Base-by-base conservation (phyloP, 1,284 basidiomycete genomes). In the Cutaneotrichosporon sp. region DNA sequence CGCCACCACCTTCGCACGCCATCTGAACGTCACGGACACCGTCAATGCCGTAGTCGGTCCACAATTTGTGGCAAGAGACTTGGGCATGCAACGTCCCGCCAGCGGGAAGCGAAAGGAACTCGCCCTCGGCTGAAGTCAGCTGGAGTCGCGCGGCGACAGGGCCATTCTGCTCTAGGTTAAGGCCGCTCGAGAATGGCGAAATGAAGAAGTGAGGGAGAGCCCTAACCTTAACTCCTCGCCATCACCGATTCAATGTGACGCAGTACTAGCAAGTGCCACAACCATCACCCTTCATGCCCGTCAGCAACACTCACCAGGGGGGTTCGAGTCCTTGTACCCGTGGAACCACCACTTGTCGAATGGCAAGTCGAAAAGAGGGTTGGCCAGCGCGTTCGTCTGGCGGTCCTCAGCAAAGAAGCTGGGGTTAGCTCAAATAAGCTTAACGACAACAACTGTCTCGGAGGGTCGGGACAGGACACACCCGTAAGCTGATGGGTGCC, bases 41-140 rank as follows among this genome's bases (percentile, higher is more conserved):
- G n/a, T 29, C 9, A 14, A 29, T 29, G 25, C 43, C 66, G 22
- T 59, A 67, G 1, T 41, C 48, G 0, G 67, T 69, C 4, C 61
- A 35, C 3, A 57, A 60, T 41, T 67, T 70, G 60, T 69, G 63
- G 44, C 65, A 68, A 5, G 66, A 63, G 0, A 72, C 58, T 56
- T 71, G 55, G 37, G 61, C 69, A 26, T 66, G 50, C 41, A 65
- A 64, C 1, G 59, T 64, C 2, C 70, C 50, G 34, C 50, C 54
- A 4, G 41, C 16, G n/a, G 39, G 49, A 5, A 55, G 49, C 25
- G 44, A 29, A 16, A 55, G 35, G 41, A 49, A 48, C 19, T 41
- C 16, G 24, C 54, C 54, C 7, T 31, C 33, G 3, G 37, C 59
- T 49, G 27, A 11, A 12, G 42, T 44, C 42, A 44, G 42, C 39